Conservation (phyloP, 2,329 filamentous ascomycete genomes). For the Phyllosticta paracitricarpa region DNA sequence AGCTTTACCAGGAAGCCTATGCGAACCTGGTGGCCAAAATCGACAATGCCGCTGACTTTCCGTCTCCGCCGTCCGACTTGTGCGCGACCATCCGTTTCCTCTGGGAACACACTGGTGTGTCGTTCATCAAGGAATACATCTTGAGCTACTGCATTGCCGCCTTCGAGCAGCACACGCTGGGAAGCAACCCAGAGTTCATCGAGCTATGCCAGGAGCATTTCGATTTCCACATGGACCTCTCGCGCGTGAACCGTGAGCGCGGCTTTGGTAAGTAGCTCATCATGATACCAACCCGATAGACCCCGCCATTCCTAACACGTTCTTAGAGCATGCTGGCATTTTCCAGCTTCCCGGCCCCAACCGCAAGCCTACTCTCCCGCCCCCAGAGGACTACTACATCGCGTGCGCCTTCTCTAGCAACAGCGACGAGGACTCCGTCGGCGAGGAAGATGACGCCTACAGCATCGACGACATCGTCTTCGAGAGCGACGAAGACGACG, state of each 20-base stretch:
- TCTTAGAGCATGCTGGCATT: not conserved
- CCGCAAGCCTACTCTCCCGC: not conserved
- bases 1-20: conserved; percentile 30
- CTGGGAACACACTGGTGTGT: conserved; percentile 19
- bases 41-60: conserved; percentile 29
- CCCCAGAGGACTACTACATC: not conserved
- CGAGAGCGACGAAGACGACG: not conserved
- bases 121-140: conserved; percentile 27
- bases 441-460: not conserved
- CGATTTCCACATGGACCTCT: conserved; percentile 33
- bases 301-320: not conserved
- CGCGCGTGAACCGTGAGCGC: conserved; percentile 26
- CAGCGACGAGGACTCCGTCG: not conserved
- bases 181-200: conserved; percentile 26
- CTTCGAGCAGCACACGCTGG: conserved; percentile 29
- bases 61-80: conserved; percentile 29
- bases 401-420: not conserved
- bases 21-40: conserved; percentile 30
- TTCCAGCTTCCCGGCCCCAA: not conserved
- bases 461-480: too few relatives aligned
- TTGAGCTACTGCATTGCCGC: conserved; percentile 34
- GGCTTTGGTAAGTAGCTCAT: conserved; percentile 27
- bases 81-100: conserved; percentile 30
- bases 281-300: not conserved
- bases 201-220: conserved; percentile 26